Conservation (phyloP, 2,329 filamentous ascomycete genomes). For the Hymenoscyphus fraxineus region DNA sequence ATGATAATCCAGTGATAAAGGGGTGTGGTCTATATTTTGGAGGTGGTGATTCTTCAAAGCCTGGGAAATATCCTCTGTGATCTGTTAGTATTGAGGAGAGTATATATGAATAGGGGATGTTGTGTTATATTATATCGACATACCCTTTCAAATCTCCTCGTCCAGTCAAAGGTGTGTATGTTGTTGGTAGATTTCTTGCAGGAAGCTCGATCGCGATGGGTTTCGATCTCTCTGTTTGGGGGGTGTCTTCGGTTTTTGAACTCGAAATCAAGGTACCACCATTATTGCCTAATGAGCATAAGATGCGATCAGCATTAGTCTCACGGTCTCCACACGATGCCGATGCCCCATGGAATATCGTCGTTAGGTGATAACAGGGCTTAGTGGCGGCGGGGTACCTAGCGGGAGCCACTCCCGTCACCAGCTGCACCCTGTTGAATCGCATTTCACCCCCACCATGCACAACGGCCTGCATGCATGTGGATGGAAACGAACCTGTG, state of each 20-base stretch:
- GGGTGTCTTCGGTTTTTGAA: conserved; percentile 17
- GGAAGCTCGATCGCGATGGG: conserved; percentile 50
- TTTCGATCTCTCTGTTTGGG: conserved; percentile 36
- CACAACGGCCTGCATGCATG: not conserved
- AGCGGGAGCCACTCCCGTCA: conserved; percentile 19
- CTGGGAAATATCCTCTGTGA: conserved; percentile 56
- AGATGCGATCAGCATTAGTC: conserved; percentile 4
- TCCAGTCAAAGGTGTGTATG: conserved; percentile 47
- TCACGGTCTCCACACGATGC: not conserved
- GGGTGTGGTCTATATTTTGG: conserved; percentile 12
- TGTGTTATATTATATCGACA: conserved; percentile 28
- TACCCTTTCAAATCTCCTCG: conserved; percentile 58
- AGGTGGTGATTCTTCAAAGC: conserved; percentile 47
- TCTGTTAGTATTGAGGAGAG: conserved; percentile 12
- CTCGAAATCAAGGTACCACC: not conserved
- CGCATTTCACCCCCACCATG: not conserved
- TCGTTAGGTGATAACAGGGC: conserved; percentile 6
- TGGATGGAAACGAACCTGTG: not conserved
- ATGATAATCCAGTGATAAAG: conserved; percentile 7
- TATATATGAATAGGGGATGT: not conserved
- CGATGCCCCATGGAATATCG: conserved; percentile 5
- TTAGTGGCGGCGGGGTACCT: conserved; percentile 21
- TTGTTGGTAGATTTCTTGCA: conserved; percentile 44
- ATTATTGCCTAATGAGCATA: conserved; percentile 13
- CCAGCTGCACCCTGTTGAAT: conserved; percentile 8